Conservation (phyloP, 2,329 filamentous ascomycete genomes). For the Dothistroma septosporum region DNA sequence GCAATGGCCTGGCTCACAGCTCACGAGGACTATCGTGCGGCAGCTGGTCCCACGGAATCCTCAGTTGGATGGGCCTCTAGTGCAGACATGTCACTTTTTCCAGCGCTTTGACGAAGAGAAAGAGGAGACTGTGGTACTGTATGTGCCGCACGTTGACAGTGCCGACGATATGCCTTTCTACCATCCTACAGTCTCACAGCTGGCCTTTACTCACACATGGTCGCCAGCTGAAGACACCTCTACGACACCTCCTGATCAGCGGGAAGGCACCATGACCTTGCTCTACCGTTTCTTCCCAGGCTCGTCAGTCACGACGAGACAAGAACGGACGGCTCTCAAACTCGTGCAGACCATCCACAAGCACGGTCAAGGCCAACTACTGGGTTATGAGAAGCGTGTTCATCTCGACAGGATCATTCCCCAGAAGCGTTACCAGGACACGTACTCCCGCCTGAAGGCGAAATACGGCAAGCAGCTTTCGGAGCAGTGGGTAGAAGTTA, state of each 20-base stretch:
- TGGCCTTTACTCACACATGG: constrained; percentile 74
- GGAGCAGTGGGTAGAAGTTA: constrained; percentile 76
- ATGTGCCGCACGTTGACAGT: constrained; percentile 66
- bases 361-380: constrained; percentile 61
- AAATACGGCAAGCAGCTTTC: constrained; percentile 71
- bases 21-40: constrained; percentile 65
- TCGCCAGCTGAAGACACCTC: constrained; percentile 24
- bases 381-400: constrained; percentile 74
- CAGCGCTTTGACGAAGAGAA: constrained; percentile 26
- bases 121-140: constrained; percentile 60
- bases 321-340: constrained; percentile 64
- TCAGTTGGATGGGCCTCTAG: constrained; percentile 66
- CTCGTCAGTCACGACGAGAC: constrained; percentile 49
- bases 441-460: constrained; percentile 73
- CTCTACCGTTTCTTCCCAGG: constrained; percentile 31
- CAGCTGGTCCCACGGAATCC: constrained; percentile 78
- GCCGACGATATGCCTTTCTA: constrained; percentile 74
- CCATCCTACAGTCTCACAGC: constrained; percentile 69
- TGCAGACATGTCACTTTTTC: constrained; percentile 78
- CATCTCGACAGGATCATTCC: constrained; percentile 78
- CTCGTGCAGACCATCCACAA: constrained; percentile 67
- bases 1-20: constrained; percentile 34
- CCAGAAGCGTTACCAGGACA: constrained; percentile 73
- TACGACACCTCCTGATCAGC: constrained; percentile 4
- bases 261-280: constrained; percentile 10